Percentiles rank a stretch among this genome's conserved stretches.
Evolutionary conservation across 2,329 filamentous ascomycete genomes (phyloP).

Genomic region (Ceratocystis eucalypticola): DNA sequence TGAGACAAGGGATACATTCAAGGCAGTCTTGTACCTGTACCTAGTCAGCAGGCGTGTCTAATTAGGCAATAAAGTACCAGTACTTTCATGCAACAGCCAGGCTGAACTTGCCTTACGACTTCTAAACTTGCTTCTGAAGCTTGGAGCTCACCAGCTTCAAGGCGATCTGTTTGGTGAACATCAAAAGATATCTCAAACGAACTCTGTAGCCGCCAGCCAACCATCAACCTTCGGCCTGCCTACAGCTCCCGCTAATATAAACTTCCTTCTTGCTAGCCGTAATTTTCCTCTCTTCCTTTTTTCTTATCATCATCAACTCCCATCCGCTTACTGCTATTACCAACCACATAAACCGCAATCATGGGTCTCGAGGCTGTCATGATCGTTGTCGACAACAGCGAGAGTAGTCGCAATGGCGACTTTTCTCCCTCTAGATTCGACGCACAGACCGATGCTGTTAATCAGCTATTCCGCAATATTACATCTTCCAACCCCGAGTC

Average conservation of each 20-base stretch:
- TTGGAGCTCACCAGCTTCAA: conserved; percentile 12
- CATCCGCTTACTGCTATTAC: conserved; percentile 8
- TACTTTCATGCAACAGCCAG: conserved; percentile 5
- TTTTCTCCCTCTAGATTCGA: conserved; percentile 85
- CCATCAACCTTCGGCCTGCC: not conserved
- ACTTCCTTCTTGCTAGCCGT: not conserved
- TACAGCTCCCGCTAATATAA: not conserved
- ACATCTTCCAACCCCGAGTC: conserved; percentile 93
- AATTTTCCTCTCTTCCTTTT: not conserved
- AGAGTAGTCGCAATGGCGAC: conserved; percentile 95
- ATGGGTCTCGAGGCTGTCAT: conserved; percentile 99
- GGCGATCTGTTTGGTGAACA: conserved; percentile 18
- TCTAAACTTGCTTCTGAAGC: conserved; percentile 13
- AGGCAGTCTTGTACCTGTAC: not conserved
- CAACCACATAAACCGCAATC: conserved; percentile 35
- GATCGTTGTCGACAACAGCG: conserved; percentile 99
- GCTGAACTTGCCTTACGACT: conserved; percentile 19
- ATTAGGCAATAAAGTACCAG: not conserved
- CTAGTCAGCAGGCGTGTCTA: not conserved
- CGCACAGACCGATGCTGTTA: conserved; percentile 88
- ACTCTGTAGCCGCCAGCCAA: not conserved
- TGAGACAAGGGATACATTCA: not conserved
- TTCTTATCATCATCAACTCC: not conserved
- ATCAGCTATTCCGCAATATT: conserved; percentile 89
- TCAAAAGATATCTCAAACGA: conserved; percentile 6